phyloP scores from a whole-genome alignment of 2,329 filamentous ascomycete genomes.

The Gliomastix tumulicola region DNA sequence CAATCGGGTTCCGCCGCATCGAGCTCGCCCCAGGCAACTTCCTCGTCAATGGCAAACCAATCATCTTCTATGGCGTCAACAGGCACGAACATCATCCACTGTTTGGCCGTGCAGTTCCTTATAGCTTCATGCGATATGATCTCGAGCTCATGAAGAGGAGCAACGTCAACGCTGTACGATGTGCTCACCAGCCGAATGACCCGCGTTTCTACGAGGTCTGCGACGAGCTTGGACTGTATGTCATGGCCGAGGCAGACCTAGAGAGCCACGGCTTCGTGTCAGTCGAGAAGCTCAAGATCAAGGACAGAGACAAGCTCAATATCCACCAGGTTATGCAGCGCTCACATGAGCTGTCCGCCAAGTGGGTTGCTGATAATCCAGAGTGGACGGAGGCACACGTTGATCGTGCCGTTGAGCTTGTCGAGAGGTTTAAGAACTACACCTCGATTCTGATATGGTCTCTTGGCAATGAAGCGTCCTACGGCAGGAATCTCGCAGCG shows the following conservation, averaged over 20 bases:
- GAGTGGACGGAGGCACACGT: constrained; percentile 59
- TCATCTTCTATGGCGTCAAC: constrained; percentile 60
- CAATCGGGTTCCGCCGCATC: constrained; percentile 56
- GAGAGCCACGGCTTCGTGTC: constrained; percentile 48
- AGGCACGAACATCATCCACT: constrained; percentile 65
- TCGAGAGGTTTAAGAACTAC: constrained; percentile 54
- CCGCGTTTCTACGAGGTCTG: constrained; percentile 52
- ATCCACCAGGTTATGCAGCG: constrained; percentile 1
- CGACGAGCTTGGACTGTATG: constrained; percentile 57
- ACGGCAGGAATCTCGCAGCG: constrained; percentile 57
- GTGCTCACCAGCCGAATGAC: constrained; percentile 60
- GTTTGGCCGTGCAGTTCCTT: constrained; percentile 55
- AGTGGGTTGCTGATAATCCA: constrained; percentile 52
- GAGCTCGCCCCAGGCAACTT: constrained; percentile 55
- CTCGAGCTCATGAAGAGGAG: constrained; percentile 60
- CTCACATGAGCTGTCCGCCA: constrained; percentile 19
- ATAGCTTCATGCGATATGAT: constrained; percentile 53
- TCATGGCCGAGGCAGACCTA: constrained; percentile 51
- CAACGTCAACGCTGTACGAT: constrained; percentile 65
- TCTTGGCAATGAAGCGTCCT: constrained; percentile 66
- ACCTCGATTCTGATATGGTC: constrained; percentile 64
- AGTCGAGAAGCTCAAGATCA: constrained; percentile 12
- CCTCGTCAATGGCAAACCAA: constrained; percentile 53
- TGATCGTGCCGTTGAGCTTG: constrained; percentile 57
- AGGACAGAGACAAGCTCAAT: constrained; percentile 5